These are phyloP conservation scores for Desmodesmus armatus DNA, from an alignment of 139 green algal species.

Conservation along the genomic window DNA sequence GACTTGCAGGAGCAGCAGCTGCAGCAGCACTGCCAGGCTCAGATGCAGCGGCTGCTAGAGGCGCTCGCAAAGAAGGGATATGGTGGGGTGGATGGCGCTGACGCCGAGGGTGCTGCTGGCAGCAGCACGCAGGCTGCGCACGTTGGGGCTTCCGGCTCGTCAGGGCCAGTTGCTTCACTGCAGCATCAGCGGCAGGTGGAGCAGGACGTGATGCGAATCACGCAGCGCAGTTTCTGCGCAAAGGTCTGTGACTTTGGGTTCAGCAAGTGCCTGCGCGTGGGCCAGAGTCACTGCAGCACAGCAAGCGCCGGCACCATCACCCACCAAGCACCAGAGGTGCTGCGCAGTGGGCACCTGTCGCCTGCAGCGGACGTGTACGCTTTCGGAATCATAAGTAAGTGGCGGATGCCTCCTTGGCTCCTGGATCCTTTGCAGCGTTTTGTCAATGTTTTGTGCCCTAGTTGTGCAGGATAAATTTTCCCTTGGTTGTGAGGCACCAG, in stretches of 20 bases:
- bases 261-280: constrained; percentile 32
- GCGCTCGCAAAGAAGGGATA: constrained; percentile 14
- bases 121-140: not conserved
- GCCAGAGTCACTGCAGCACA: constrained; percentile 21
- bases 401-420: not conserved
- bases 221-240: not conserved
- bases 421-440: not conserved
- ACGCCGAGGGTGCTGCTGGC: not conserved
- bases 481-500: not conserved
- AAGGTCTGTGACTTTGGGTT: constrained; percentile 48
- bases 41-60: constrained; percentile 25
- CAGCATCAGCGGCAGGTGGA: not conserved
- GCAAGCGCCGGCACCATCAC: constrained; percentile 32
- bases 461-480: too few relatives aligned
- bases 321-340: constrained; percentile 38
- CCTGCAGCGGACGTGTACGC: constrained; percentile 41
- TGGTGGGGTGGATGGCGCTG: not conserved
- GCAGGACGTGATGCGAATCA: not conserved
- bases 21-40: not conserved
- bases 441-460: too few relatives aligned
- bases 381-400: constrained; percentile 45
- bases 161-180: not conserved
- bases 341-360: constrained; percentile 5
- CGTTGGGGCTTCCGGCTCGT: not conserved
- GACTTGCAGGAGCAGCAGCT: not conserved